A percentile compares a stretch with the other conserved stretches of the same genome.
These are phyloP conservation scores for Rubus parviflorus DNA, from an alignment of 306 rosid species.

Conservation along the genomic window DNA sequence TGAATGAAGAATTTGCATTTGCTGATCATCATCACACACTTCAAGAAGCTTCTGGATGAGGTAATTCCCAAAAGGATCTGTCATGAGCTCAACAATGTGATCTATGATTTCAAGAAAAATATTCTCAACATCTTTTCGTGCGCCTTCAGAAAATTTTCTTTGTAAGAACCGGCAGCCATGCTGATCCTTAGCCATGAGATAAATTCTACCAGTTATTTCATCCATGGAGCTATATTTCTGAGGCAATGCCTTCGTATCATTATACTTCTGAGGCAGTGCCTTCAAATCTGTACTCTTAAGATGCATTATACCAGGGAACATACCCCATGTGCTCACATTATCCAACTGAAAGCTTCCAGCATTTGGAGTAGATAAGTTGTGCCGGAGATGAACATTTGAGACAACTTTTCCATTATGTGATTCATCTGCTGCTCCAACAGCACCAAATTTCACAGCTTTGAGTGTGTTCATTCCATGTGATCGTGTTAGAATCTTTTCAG, in stretches of 20 bases:
- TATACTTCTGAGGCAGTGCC: conserved; percentile 31
- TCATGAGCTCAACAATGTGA: conserved; percentile 59
- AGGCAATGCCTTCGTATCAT: conserved; percentile 37
- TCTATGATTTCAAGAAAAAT: conserved; percentile 47
- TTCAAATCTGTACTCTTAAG: conserved; percentile 33
- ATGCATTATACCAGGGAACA: conserved; percentile 13
- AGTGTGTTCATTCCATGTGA: conserved; percentile 34
- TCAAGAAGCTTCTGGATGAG: conserved; percentile 62
- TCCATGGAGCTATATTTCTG: conserved; percentile 40
- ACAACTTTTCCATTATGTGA: conserved; percentile 29
- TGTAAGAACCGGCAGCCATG: conserved; percentile 65
- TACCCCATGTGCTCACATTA: conserved; percentile 25
- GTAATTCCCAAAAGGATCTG: conserved; percentile 62
- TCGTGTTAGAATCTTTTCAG: conserved; percentile 37
- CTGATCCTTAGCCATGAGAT: conserved; percentile 61
- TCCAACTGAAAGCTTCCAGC: conserved; percentile 20
- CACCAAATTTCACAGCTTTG: conserved; percentile 34
- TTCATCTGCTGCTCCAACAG: conserved; percentile 33
- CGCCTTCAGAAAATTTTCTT: conserved; percentile 44
- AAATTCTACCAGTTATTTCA: conserved; percentile 45
- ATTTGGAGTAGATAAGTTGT: conserved; percentile 22
- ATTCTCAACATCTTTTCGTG: conserved; percentile 34
- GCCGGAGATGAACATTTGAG: conserved; percentile 28
- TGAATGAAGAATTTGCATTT: conserved; percentile 37
- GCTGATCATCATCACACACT: conserved; percentile 56